Evolutionary conservation across 2,329 filamentous ascomycete species (phyloP), one percentile per base, ranked within the genome.

Genomic region (Phoma sp.): DNA sequence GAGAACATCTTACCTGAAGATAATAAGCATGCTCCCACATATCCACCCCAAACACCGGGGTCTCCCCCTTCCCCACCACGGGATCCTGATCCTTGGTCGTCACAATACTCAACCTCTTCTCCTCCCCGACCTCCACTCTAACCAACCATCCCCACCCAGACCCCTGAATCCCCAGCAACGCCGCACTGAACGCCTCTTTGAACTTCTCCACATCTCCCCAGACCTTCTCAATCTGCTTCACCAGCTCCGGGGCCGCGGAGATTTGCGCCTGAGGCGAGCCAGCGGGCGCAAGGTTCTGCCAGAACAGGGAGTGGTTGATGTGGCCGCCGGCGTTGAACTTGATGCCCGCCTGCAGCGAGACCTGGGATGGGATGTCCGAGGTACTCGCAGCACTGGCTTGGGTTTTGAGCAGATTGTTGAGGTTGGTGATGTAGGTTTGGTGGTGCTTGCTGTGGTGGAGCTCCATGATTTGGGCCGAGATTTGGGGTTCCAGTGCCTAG

Each of bases 21-120:
- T 96, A 96, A 72, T 96, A 96, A 0, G 91, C 91, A 78, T 96
- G 91, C 78, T 96, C 91, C 91, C 91, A 96, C 85, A 96, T 93
- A 72, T 96, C 91, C 2, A 96, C 81, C 0, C 90, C 91, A 37
- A 92, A 81, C 18, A 96, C 77, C 7, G 88, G 88, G n/a, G 85
- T 82, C 61, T 87, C 83, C 4, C 72, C 73, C 36, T 83, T 82
- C 13, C 79, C 79, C 65, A 88, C 83, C 4, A 91, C 83, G 1
- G 88, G 87, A 69, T 96, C 91, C 78, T 96, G 91, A 71, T 96
- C 91, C 73, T 91, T 91, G n/a, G 89, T 92, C 0, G 88, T 91
- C 7, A 89, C 81, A 61, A 96, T 90, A 52, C 86, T 82, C 61
- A 96, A 74, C 38, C 72, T 58, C 33, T 69, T 65, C 45, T 74